phyloP scores from a whole-genome alignment of 352 stramenopile genomes.

The Pythium diclinum region DNA sequence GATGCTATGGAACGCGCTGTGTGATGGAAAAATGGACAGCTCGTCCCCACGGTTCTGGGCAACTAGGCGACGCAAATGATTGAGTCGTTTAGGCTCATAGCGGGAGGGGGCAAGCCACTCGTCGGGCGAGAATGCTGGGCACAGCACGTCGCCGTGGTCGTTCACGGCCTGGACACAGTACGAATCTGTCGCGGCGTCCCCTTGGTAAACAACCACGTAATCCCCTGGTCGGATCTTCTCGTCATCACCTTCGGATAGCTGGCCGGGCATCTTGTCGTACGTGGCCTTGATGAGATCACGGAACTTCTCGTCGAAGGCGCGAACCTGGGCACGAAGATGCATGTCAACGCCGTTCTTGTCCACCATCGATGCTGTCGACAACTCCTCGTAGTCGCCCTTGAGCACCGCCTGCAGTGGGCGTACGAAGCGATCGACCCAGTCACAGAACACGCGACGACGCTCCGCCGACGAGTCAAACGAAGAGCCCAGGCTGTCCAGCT shows the following conservation, averaged over 20 bases:
- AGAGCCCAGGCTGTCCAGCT: conserved; percentile 29
- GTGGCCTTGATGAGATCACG: conserved; percentile 11
- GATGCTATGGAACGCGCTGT: conserved; percentile 37
- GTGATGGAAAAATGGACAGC: conserved; percentile 24
- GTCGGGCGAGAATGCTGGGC: not conserved
- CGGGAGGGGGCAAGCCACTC: conserved; percentile 6
- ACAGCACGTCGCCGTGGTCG: conserved; percentile 9
- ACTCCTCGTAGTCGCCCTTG: conserved; percentile 33
- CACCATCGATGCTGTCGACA: conserved; percentile 2
- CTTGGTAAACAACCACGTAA: conserved; percentile 3
- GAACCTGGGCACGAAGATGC: conserved; percentile 35
- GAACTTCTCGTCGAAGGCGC: conserved; percentile 31
- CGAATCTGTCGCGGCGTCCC: not conserved
- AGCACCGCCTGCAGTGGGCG: conserved; percentile 35
- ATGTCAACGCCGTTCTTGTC: conserved; percentile 14
- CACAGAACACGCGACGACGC: conserved; percentile 36
- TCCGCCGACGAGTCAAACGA: conserved; percentile 8
- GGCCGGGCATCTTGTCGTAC: not conserved
- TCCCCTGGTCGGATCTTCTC: conserved; percentile 5
- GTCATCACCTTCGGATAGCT: not conserved
- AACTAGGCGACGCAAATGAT: conserved; percentile 21
- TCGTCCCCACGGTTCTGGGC: conserved; percentile 26
- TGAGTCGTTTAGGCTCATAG: conserved; percentile 13
- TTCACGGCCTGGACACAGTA: conserved; percentile 4
- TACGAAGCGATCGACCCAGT: conserved; percentile 34